Percentiles rank a stretch among this genome's conserved stretches.
Evolutionary conservation across 2,329 filamentous ascomycete genomes (phyloP).

Genomic region (Colletotrichum chlorophyti): DNA sequence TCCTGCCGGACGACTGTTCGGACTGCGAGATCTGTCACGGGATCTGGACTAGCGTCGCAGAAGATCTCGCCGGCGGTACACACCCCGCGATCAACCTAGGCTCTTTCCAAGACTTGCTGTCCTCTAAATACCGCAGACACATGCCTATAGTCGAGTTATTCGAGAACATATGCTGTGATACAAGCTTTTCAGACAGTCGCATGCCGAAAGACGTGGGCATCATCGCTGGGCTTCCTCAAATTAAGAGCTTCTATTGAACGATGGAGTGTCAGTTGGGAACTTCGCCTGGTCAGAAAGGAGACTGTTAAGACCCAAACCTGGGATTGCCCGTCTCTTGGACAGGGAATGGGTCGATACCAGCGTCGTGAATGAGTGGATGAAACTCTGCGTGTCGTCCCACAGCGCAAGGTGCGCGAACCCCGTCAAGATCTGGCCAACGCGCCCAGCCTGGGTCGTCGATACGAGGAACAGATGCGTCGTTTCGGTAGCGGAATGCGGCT

Average conservation of each 20-base stretch:
- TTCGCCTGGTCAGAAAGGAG: too few species aligned
- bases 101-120: not conserved
- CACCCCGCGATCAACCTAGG: not conserved
- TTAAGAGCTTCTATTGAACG: too few species aligned
- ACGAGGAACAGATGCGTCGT: not conserved
- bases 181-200: not conserved
- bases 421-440: not conserved
- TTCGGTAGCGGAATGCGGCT: not conserved
- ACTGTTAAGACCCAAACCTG: too few species aligned
- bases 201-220: not conserved
- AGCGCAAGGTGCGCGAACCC: not conserved
- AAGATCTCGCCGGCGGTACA: not conserved
- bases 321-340: not conserved
- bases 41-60: not conserved
- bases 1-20: not conserved
- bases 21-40: not conserved
- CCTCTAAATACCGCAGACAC: not conserved
- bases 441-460: conserved; percentile 1
- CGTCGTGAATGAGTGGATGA: not conserved
- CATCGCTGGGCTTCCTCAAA: not conserved
- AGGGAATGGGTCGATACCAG: not conserved
- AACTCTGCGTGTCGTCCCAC: not conserved
- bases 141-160: not conserved
- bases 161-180: not conserved
- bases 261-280: too few species aligned